Conservation (phyloP, 2,329 filamentous ascomycete species). For the Davidsoniella neocaledoniae region DNA sequence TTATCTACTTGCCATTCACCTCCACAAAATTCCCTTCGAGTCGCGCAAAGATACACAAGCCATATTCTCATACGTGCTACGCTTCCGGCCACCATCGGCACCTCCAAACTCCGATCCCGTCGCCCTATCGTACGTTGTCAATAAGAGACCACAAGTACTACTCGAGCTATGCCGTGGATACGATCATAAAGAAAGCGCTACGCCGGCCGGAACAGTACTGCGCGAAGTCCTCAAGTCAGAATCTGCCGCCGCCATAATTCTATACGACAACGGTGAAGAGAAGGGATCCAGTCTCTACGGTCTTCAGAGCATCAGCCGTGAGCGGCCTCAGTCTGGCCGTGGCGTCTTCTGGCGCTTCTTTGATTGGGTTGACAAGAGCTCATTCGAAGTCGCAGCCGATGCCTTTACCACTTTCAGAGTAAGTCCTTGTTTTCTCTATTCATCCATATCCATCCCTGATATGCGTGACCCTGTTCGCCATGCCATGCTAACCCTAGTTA, state of each 20-base stretch:
- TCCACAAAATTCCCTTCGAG: constrained; percentile 83
- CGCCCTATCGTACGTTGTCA: constrained; percentile 76
- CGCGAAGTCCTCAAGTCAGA: constrained; percentile 82
- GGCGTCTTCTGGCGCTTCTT: constrained; percentile 97
- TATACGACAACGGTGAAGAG: constrained; percentile 75
- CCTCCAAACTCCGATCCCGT: constrained; percentile 58
- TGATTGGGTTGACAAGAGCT: constrained; percentile 89
- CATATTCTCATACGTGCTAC: constrained; percentile 88
- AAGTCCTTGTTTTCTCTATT: constrained; percentile 19
- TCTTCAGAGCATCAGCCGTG: constrained; percentile 59
- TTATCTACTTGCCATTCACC: constrained; percentile 62
- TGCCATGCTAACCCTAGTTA: constrained; percentile 1
- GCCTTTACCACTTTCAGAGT: constrained; percentile 95
- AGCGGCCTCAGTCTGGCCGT: constrained; percentile 55
- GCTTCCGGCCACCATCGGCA: constrained; percentile 59
- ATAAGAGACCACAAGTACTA: constrained; percentile 71
- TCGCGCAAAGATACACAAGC: constrained; percentile 90
- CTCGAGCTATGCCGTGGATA: constrained; percentile 81
- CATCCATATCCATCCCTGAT: not conserved
- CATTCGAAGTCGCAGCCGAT: constrained; percentile 92
- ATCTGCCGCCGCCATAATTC: constrained; percentile 72
- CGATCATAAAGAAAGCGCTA: constrained; percentile 76
- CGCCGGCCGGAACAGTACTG: constrained; percentile 76
- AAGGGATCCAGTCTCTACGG: constrained; percentile 57
- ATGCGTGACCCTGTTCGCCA: not conserved